A percentile compares a stretch with the other conserved stretches of the same genome.
phyloP scores from a whole-genome alignment of 2,329 filamentous ascomycete species.

The Simplicillium sp. region DNA sequence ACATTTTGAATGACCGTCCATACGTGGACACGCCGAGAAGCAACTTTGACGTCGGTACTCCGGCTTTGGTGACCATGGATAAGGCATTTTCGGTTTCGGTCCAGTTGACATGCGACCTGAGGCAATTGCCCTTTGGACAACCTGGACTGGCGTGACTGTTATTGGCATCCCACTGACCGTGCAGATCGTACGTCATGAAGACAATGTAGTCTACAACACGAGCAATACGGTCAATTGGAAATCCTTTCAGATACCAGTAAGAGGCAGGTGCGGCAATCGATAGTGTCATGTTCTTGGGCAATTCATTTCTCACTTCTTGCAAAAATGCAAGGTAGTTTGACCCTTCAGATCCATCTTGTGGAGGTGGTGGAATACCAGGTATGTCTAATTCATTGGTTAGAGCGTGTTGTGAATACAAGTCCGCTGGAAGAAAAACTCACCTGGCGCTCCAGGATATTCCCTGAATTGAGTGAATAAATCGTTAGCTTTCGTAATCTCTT shows the following conservation, averaged over 20 bases:
- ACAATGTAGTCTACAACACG: conserved; percentile 21
- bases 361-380: conserved; percentile 16
- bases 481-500: not conserved
- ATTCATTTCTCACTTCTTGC: conserved; percentile 6
- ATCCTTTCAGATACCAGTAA: conserved; percentile 23
- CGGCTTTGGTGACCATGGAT: conserved; percentile 17
- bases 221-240: conserved; percentile 17
- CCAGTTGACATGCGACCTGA: conserved; percentile 18
- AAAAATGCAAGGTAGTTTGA: conserved; percentile 22
- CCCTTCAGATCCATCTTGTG: conserved; percentile 12
- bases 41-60: conserved; percentile 13
- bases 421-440: not conserved
- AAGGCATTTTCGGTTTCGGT: conserved; percentile 17
- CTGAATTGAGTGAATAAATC: too few species aligned
- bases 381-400: conserved; percentile 8
- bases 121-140: conserved; percentile 14
- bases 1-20: conserved; percentile 21
- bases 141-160: conserved; percentile 14
- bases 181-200: conserved; percentile 24
- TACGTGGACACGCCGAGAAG: conserved; percentile 16
- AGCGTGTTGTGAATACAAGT: not conserved
- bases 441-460: conserved; percentile 24
- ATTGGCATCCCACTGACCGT: conserved; percentile 20
- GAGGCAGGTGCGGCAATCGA: conserved; percentile 21
- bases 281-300: conserved; percentile 11